Evolutionary conservation across 2,329 filamentous ascomycete species (phyloP), one percentile per base, ranked within the genome.

Genomic region (Epichloe bromicola): DNA sequence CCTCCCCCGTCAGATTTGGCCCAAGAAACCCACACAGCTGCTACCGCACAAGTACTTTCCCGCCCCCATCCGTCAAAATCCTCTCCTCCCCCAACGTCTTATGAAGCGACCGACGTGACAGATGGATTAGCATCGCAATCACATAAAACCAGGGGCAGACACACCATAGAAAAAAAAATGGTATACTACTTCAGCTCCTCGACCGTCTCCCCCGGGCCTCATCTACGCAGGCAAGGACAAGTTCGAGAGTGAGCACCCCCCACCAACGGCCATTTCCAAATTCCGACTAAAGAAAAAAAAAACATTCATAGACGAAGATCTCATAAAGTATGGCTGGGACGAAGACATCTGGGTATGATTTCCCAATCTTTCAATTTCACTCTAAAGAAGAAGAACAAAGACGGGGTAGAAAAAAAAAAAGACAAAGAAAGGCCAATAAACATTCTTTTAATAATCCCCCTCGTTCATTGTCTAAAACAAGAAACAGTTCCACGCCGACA

Each of bases 181-280:
- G 93, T 98, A 45, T 95, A 86, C 72, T 97, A 97, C 69, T 97
- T 93, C 67, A 93, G 83, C 1, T 97, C 91, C 26, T 91, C 80
- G 55, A 81, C 82, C 41, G 88, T 95, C 39, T 12, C 23, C 23
- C 39, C 66, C 88, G 34, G 91, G 88, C 41, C 90, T 85, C 65
- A 82, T 98, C 63, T 98, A 98, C 66, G 88, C 96, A 53, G 93
- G 93, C 68, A 98, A 97, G 70, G 93, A 98, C 75, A 98, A 98
- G 72, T 90, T 93, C 60, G 93, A 98, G 74, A 98, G 93, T 96
- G 75, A 63, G 83, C 60, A 2, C 6, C 23, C 23, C 23, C 23
- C 23, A 8, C 6, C 23, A 6, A 6, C 1, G 5, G 5, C 23
- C 23, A 23, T 23, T 26, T 26, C 26, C 26, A 26, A 26, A 8